These are phyloP conservation scores for Aspergillus diversus DNA, from an alignment of 495 filamentous ascomycete genomes.

Conservation along the genomic window DNA sequence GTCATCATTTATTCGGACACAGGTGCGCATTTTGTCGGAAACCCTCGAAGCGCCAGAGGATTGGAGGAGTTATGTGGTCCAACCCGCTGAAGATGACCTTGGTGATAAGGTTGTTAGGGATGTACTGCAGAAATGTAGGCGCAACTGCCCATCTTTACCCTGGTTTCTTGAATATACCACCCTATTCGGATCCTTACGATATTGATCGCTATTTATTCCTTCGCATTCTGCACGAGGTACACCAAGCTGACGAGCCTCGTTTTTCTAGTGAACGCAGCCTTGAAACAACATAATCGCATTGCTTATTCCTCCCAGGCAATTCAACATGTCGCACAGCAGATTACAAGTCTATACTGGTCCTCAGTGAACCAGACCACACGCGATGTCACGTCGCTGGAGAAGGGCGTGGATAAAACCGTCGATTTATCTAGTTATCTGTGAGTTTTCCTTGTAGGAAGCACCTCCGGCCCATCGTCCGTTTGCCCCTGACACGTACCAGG, in stretches of 20 bases:
- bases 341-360: conserved; percentile 71
- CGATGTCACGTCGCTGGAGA: conserved; percentile 38
- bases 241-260: conserved; percentile 20
- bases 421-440: conserved; percentile 54
- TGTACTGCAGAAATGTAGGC: conserved; percentile 55
- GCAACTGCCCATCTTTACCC: conserved; percentile 2
- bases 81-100: conserved; percentile 50
- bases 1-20: conserved; percentile 62
- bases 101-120: conserved; percentile 59
- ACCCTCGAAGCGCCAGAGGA: conserved; percentile 57
- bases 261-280: conserved; percentile 60
- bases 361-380: conserved; percentile 50
- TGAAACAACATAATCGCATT: conserved; percentile 70
- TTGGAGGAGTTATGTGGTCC: conserved; percentile 55
- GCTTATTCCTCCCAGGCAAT: conserved; percentile 76
- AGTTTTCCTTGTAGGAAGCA: conserved; percentile 1
- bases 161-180: neutral
- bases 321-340: conserved; percentile 81
- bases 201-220: conserved; percentile 22
- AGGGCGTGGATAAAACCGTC: conserved; percentile 44
- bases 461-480: neutral
- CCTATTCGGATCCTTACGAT: neutral
- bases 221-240: conserved; percentile 20
- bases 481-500: conserved; percentile 32
- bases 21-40: conserved; percentile 64